phyloP scores from a whole-genome alignment of 2,329 filamentous ascomycete species.

The Coleophoma eucalyptorum region DNA sequence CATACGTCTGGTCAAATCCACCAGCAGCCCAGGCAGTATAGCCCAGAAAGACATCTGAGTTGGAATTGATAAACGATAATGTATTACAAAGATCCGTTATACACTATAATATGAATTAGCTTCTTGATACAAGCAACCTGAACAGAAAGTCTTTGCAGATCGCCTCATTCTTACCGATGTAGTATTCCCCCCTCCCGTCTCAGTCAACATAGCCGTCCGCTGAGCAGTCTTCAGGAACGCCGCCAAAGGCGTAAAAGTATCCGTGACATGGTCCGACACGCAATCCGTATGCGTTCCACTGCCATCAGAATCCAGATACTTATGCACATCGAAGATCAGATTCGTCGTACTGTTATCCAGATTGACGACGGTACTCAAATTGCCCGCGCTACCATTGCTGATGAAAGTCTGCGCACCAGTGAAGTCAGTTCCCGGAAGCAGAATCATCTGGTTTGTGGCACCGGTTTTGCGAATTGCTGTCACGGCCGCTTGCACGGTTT shows the following conservation, averaged over 20 bases:
- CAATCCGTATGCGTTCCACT: constrained; percentile 49
- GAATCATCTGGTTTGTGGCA: constrained; percentile 55
- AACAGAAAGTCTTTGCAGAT: constrained; percentile 22
- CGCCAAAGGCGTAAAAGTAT: constrained; percentile 42
- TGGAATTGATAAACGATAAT: constrained; percentile 15
- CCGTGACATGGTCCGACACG: constrained; percentile 45
- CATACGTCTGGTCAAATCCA: constrained; percentile 22
- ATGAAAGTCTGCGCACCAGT: constrained; percentile 46
- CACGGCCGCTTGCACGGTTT: constrained; percentile 58
- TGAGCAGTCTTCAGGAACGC: constrained; percentile 42
- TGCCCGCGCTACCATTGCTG: constrained; percentile 44
- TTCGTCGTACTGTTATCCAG: constrained; percentile 52
- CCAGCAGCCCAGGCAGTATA: constrained; percentile 34
- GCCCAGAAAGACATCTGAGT: constrained; percentile 33
- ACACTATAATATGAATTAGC: background rate
- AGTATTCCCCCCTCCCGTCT: constrained; percentile 41
- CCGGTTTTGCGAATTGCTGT: constrained; percentile 61
- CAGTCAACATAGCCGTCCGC: constrained; percentile 45
- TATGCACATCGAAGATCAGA: constrained; percentile 57
- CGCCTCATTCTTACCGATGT: constrained; percentile 4
- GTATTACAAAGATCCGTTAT: background rate
- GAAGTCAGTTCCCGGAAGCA: constrained; percentile 61
- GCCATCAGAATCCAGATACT: constrained; percentile 56
- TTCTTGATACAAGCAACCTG: background rate
- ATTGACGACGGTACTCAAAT: constrained; percentile 51